Conservation (phyloP, 306 rosid species). For the Medicago ruthenica region DNA sequence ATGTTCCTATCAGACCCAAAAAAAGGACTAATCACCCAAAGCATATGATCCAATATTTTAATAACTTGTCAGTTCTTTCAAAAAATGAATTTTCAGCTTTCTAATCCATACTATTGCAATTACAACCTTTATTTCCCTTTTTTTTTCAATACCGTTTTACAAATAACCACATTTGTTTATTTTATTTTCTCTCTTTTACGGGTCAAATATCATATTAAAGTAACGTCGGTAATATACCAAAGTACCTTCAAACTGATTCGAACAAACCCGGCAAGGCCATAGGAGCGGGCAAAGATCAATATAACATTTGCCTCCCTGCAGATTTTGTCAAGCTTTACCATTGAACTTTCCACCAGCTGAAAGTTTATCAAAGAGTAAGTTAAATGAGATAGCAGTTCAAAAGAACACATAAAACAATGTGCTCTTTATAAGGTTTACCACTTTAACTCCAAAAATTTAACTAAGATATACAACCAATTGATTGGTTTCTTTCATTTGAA, state of each 20-base stretch:
- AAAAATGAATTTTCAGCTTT: slow-evolving; percentile 32
- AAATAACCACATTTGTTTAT: slow-evolving; percentile 15
- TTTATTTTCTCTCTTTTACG: slow-evolving; percentile 27
- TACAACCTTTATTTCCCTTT: slow-evolving; percentile 28
- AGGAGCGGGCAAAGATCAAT: slow-evolving; percentile 89
- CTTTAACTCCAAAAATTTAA: background rate
- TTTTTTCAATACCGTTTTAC: slow-evolving; percentile 27
- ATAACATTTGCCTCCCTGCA: slow-evolving; percentile 86
- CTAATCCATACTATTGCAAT: slow-evolving; percentile 36
- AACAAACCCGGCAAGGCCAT: slow-evolving; percentile 92
- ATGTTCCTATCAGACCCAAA: slow-evolving; percentile 75
- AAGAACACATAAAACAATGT: slow-evolving; percentile 13
- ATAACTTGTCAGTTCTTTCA: slow-evolving; percentile 6
- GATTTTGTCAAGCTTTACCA: slow-evolving; percentile 89
- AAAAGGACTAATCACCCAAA: slow-evolving; percentile 36
- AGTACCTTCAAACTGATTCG: slow-evolving; percentile 92
- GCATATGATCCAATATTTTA: slow-evolving; percentile 35
- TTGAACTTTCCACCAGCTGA: slow-evolving; percentile 85
- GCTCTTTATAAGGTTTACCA: background rate
- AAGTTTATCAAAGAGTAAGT: slow-evolving; percentile 39
- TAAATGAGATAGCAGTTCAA: slow-evolving; percentile 38
- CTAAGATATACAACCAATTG: slow-evolving; percentile 13
- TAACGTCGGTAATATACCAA: background rate
- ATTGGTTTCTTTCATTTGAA: slow-evolving; percentile 18
- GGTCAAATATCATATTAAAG: slow-evolving; percentile 24